These are phyloP conservation scores for Biscogniauxia mediterranea DNA, from an alignment of 2,329 filamentous ascomycete genomes.

Conservation along the genomic window DNA sequence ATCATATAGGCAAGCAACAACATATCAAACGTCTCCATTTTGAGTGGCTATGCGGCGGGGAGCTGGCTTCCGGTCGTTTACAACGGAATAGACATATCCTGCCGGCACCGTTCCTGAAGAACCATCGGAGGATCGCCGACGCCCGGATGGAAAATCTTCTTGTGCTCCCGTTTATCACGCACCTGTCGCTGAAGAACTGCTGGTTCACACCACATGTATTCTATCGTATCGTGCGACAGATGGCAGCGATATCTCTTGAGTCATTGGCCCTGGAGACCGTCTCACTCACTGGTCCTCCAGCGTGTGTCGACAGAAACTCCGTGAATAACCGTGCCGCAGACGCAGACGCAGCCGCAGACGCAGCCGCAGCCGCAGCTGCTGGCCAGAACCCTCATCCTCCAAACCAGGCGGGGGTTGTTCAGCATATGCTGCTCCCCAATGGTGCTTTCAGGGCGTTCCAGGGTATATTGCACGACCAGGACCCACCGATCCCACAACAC, in stretches of 20 bases:
- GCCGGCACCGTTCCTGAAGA: conserved; percentile 54
- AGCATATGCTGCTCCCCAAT: not conserved
- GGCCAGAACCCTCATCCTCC: not conserved
- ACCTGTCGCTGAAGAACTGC: conserved; percentile 65
- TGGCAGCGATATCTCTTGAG: conserved; percentile 47
- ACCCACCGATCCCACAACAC: not conserved
- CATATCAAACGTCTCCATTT: conserved; percentile 60
- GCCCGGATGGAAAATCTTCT: conserved; percentile 38
- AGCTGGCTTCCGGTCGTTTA: conserved; percentile 60
- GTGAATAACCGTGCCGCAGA: not conserved
- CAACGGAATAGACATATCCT: conserved; percentile 63
- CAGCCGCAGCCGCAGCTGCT: not conserved
- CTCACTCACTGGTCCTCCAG: conserved; percentile 54
- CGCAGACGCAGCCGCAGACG: too few species aligned
- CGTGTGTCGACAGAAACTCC: conserved; percentile 12
- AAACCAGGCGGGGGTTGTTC: not conserved
- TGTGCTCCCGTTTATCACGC: conserved; percentile 54
- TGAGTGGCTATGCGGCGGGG: conserved; percentile 67
- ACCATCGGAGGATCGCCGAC: conserved; percentile 16
- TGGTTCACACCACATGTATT: conserved; percentile 63
- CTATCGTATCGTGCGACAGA: conserved; percentile 46
- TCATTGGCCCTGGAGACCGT: conserved; percentile 61
- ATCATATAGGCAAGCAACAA: conserved; percentile 45
- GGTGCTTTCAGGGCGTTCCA: not conserved
- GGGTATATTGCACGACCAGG: not conserved